Evolutionary conservation across 75 land plant species (phyloP).

Genomic region (Pinus taeda): DNA sequence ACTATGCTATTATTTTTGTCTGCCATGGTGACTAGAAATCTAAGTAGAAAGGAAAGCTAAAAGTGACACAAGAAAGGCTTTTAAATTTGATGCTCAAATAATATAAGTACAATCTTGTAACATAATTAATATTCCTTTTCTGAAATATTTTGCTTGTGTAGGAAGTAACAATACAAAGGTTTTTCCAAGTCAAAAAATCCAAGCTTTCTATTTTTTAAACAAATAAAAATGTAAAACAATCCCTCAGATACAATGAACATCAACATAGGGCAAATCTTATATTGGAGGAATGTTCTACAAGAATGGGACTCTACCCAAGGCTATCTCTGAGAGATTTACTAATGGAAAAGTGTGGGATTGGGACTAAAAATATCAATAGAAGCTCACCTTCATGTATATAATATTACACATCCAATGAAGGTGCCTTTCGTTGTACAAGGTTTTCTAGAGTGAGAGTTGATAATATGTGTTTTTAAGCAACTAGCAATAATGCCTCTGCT

Average conservation of each 20-base stretch:
- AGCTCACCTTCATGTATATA: neutral
- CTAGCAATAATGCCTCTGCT: neutral
- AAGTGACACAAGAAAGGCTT: constrained; percentile 93
- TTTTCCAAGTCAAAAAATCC: neutral
- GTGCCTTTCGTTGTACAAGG: neutral
- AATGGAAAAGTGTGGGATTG: neutral
- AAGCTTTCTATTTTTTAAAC: neutral
- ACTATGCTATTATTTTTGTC: constrained; percentile 92
- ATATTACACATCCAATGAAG: neutral
- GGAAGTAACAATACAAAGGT: neutral
- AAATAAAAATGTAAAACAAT: neutral
- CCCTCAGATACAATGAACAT: neutral
- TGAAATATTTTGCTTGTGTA: neutral
- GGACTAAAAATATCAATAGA: neutral
- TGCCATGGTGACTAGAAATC: constrained; percentile 99
- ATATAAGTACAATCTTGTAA: neutral
- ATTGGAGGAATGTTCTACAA: constrained; percentile 2
- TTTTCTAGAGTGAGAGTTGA: neutral
- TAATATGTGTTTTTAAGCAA: neutral
- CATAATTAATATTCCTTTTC: neutral
- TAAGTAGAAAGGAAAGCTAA: constrained; percentile 98
- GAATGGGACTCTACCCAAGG: neutral
- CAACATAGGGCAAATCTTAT: neutral
- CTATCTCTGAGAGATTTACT: neutral
- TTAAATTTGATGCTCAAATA: constrained; percentile 95